Conservation (phyloP, 768 basidiomycete genomes). For the Lyophyllum shimeji region DNA sequence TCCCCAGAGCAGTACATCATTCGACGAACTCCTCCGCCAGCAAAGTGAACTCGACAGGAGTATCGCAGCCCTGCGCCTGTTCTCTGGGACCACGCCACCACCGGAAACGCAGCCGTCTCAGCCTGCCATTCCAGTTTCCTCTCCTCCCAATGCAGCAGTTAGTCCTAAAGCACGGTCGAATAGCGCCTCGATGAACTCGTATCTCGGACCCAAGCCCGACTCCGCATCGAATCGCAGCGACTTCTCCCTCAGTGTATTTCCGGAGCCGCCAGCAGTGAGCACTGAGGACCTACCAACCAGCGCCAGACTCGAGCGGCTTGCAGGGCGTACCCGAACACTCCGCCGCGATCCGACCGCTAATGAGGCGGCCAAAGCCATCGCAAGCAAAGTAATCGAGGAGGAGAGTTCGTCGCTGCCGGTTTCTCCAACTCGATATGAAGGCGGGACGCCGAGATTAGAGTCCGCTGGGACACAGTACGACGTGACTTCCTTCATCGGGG, state of each 20-base stretch:
- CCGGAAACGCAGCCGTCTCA: conserved; percentile 3
- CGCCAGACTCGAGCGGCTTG: conserved; percentile 6
- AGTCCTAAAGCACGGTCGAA: conserved; percentile 12
- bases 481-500: conserved; percentile 72
- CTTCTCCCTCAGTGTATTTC: conserved; percentile 74
- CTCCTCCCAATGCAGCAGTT: neutral
- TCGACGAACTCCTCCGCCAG: conserved; percentile 56
- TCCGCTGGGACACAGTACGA: conserved; percentile 63
- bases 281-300: neutral
- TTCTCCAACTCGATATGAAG: conserved; percentile 16
- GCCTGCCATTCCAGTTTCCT: conserved; percentile 1
- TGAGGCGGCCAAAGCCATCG: neutral
- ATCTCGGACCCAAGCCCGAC: conserved; percentile 24
- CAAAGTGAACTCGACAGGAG: conserved; percentile 65
- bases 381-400: neutral
- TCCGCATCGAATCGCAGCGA: conserved; percentile 43
- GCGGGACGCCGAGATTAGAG: conserved; percentile 25
- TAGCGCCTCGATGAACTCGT: conserved; percentile 18
- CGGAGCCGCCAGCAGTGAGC: conserved; percentile 48
- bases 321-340: conserved; percentile 7
- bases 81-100: conserved; percentile 23
- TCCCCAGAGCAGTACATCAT: conserved; percentile 33
- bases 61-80: conserved; percentile 55
- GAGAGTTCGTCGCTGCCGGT: conserved; percentile 6
- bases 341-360: neutral